phyloP scores from a whole-genome alignment of 345 rosid genomes.

The Noccaea caerulescens region DNA sequence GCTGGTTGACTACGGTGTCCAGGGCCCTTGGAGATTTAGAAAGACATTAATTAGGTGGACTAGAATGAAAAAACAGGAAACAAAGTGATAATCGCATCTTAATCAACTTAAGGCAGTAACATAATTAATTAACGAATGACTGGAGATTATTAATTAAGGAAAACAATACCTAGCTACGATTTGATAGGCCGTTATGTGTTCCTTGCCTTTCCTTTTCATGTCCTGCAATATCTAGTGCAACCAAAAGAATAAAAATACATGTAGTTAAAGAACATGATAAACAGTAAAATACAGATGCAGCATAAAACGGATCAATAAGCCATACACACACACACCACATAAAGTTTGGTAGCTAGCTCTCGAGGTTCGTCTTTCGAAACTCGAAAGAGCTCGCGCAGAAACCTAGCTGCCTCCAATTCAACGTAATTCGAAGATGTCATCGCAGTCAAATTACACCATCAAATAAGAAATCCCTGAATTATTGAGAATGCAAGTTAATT shows the following conservation, averaged over 20 bases:
- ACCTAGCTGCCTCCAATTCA: conserved; percentile 95
- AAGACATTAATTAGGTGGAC: conserved; percentile 33
- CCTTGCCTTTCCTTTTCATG: conserved; percentile 97
- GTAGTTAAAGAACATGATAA: conserved; percentile 21
- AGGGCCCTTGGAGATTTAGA: conserved; percentile 64
- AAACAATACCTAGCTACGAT: conserved; percentile 84
- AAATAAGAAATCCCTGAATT: conserved; percentile 23
- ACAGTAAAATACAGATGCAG: neutral
- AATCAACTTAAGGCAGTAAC: neutral
- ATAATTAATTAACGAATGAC: conserved; percentile 16
- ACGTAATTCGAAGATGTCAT: conserved; percentile 77
- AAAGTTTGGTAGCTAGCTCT: conserved; percentile 85
- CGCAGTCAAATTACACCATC: conserved; percentile 26
- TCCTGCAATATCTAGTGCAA: conserved; percentile 84
- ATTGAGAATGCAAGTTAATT: neutral
- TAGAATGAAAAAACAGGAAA: conserved; percentile 15
- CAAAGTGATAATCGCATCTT: neutral
- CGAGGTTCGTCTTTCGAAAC: conserved; percentile 94
- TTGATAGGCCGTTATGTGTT: conserved; percentile 97
- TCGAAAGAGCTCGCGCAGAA: conserved; percentile 88
- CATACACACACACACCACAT: conserved; percentile 60
- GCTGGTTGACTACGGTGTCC: conserved; percentile 94
- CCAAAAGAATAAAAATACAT: conserved; percentile 22
- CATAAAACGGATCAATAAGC: conserved; percentile 27
- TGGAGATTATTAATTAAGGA: neutral